Evolutionary conservation across 139 green algal genomes (phyloP).

Genomic region (Mychonastes homosphaera): DNA sequence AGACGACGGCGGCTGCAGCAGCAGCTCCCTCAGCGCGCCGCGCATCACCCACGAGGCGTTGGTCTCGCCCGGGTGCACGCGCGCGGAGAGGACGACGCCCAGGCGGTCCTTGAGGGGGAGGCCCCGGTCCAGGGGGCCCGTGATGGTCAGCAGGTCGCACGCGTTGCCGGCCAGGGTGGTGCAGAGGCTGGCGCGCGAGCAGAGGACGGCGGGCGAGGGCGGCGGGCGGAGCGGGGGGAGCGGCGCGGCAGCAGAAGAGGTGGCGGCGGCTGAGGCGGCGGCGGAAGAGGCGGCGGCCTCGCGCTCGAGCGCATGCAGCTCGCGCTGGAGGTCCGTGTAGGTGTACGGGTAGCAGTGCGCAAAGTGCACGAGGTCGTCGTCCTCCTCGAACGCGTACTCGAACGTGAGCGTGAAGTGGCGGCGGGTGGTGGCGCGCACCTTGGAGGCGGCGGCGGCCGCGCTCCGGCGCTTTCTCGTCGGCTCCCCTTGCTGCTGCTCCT

Average conservation of each 20-base stretch:
- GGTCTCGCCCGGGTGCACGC: conserved; percentile 68
- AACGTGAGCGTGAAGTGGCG: conserved; percentile 45
- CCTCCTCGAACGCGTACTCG: conserved; percentile 22
- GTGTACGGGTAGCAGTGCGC: conserved; percentile 62
- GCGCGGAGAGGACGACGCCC: conserved; percentile 25
- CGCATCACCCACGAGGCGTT: conserved; percentile 72
- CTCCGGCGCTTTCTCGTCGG: too few species aligned
- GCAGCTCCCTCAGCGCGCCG: conserved; percentile 52
- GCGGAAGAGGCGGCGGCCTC: too few species aligned
- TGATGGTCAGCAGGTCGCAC: conserved; percentile 59
- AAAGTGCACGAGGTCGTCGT: conserved; percentile 43
- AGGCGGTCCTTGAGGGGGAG: conserved; percentile 10
- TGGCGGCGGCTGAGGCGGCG: too few species aligned
- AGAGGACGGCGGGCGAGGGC: too few species aligned
- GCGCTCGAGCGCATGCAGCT: conserved; percentile 20
- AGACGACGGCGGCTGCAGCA: conserved; percentile 17
- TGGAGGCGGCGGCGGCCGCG: too few species aligned
- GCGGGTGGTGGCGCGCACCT: conserved; percentile 17
- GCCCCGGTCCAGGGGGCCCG: conserved; percentile 9
- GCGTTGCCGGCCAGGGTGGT: conserved; percentile 49
- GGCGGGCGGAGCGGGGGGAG: too few species aligned
- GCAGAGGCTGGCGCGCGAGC: conserved; percentile 23
- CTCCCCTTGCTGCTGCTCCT: too few species aligned
- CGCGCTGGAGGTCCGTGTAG: conserved; percentile 53
- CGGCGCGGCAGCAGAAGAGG: too few species aligned